Conservation (phyloP, 2,329 filamentous ascomycete species). For the Hirsutella rhossiliensis region DNA sequence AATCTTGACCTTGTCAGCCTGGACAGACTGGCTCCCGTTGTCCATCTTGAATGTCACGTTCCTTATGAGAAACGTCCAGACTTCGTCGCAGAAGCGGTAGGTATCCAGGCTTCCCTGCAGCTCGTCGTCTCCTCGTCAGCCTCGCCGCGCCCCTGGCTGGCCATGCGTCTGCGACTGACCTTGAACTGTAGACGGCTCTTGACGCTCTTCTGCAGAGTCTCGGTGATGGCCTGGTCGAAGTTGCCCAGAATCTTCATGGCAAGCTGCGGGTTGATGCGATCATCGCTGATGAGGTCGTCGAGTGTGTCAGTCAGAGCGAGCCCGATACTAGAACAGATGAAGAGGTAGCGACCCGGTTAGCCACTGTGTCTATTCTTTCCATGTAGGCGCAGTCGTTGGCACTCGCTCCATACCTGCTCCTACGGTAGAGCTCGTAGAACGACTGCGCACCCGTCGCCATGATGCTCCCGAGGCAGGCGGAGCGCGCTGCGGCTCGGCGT, state of each 20-base stretch:
- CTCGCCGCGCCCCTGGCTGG: background rate
- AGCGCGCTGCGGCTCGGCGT: background rate
- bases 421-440: conserved; percentile 92
- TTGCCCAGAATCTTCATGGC: conserved; percentile 97
- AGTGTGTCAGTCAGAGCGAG: conserved; percentile 90
- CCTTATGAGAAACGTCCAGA: conserved; percentile 99
- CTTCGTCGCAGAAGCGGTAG: conserved; percentile 98
- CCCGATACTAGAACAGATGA: conserved; percentile 58
- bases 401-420: conserved; percentile 67
- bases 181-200: conserved; percentile 90
- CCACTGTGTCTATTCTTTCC: conserved; percentile 1
- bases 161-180: conserved; percentile 34
- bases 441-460: conserved; percentile 42
- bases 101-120: conserved; percentile 89
- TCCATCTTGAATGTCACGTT: conserved; percentile 99
- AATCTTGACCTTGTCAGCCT: conserved; percentile 93
- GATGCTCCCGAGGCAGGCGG: conserved; percentile 1
- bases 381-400: background rate
- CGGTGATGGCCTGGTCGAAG: conserved; percentile 88
- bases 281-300: conserved; percentile 88
- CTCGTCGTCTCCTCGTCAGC: background rate
- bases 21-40: conserved; percentile 56
- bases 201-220: conserved; percentile 84
- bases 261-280: conserved; percentile 92
- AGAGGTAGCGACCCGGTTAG: conserved; percentile 2